Base-by-base conservation (phyloP, 805 yeast genomes). In the Wickerhamomyces alni region DNA sequence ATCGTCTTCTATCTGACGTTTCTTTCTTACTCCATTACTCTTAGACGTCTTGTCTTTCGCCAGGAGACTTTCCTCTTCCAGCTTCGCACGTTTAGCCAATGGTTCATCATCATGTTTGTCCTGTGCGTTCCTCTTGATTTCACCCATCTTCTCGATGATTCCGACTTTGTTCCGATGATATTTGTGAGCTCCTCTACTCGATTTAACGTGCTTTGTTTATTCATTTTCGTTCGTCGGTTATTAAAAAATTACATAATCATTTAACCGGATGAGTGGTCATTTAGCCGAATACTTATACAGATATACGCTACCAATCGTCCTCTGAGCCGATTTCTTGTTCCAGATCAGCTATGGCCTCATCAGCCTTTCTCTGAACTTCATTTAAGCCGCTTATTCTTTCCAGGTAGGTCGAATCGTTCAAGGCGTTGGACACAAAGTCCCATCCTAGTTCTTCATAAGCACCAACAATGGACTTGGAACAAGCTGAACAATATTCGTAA, bases 401-500 rank as follows among this genome's bases (percentile, higher is more conserved):
- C 29, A 94, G 69, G 50, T 76, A 83, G 16, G 66, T 69, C 1
- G 80, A 63, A 46, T 85, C 79, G 43, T 79, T 68, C 39, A 94
- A 65, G 11, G 96, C 91, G 12, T 57, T 55, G 49, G 69, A 67
- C 4, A 93, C 86, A 66, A 91, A 91, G 5, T 75, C 77, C 98
- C 98, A 93, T 0, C 87, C 87, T 1, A 66, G 59, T 2, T 54
- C 45, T 17, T 59, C 43, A 61, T 70, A 87, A 9, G 65, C 70
- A 3, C 67, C 60, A 1, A 85, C 50, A 2, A 93, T 81, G 0
- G 66, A 50, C 0, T 61, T 46, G 1, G 95, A 85, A 52, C 99
- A 93, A 0, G 89, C 99, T 0, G 97, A 82, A 59, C 99, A 93
- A 50, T 75, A 69, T 29, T 70, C 66, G 62, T 84, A 94, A 24